Evolutionary conservation across 2,329 filamentous ascomycete genomes (phyloP), one percentile per base, ranked within the genome.

Genomic region (Cercospora brassicicola): DNA sequence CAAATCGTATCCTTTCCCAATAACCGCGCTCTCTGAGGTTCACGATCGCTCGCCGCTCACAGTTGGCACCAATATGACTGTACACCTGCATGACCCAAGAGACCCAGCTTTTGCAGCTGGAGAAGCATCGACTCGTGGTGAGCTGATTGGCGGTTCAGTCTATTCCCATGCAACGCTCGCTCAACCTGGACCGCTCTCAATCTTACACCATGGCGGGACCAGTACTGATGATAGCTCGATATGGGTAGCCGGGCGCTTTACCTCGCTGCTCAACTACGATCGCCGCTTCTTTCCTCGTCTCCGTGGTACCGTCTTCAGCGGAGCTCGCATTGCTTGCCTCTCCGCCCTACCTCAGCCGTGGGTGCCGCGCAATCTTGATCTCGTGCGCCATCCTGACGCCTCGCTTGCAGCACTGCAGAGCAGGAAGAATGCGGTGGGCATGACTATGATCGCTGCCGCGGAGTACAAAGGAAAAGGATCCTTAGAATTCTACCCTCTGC

Each of bases 401-500:
- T 65, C 86, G 67, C 79, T 83, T 64, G 84, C 86, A 65, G 84
- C 84, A 70, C 82, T 88, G 11, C 81, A 78, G 70, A 80, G 82
- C 18, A 84, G 84, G n/a, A 90, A 90, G 72, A 79, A 75, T n/a
- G 77, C 78, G 0, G 74, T 80, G 0, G 85, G 89, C 0, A 84
- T 89, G 56, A 93, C 90, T 0, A 80, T 97, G 28, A 86, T 97
- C 62, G 92, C 93, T 2, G 92, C 91, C 45, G 94, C 94, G 4
- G 92, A 94, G 76, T 97, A 97, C 81, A 96, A 95, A 73, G 92
- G 91, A 33, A 94, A 95, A 78, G 94, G 94, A 0, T 94, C 91
- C 0, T 83, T 98, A 1, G 94, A 98, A 76, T 82, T 97, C n/a
- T 97, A 96, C 78, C 88, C 89, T 13, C 80, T 92, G 0, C 69